These are phyloP conservation scores for Populus hybrid DNA, from an alignment of 441 rosid species.

Conservation along the genomic window DNA sequence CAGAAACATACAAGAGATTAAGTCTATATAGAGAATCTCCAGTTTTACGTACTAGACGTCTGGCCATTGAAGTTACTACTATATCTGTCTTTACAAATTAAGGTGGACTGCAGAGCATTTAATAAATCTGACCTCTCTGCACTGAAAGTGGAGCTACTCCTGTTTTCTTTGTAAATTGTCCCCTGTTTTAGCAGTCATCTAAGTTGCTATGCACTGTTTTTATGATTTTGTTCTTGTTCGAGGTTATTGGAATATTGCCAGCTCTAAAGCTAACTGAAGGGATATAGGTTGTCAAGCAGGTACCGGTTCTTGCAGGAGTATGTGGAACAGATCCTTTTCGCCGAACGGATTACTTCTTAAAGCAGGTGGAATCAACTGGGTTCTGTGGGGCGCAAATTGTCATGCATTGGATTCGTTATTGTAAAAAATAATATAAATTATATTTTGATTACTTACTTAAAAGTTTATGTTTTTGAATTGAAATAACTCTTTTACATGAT, in stretches of 20 bases:
- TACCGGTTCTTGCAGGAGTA: slow-evolving; percentile 93
- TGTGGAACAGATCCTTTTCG: slow-evolving; percentile 97
- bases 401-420: no score
- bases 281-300: slow-evolving; percentile 71
- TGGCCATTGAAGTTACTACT: neutral
- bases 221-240: neutral
- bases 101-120: neutral
- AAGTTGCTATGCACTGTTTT: neutral
- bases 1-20: neutral
- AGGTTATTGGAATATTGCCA: neutral
- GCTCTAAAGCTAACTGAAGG: neutral
- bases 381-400: slow-evolving; percentile 65
- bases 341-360: slow-evolving; percentile 74
- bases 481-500: no score
- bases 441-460: no score
- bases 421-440: no score
- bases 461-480: no score
- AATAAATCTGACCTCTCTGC: neutral
- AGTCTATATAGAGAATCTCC: neutral
- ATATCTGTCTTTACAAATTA: neutral
- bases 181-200: neutral
- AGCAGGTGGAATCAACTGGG: slow-evolving; percentile 81
- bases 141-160: neutral
- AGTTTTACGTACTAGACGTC: neutral
- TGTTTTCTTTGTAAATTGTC: neutral